Evolutionary conservation across 2,329 filamentous ascomycete genomes (phyloP), one percentile per base, ranked within the genome.

Genomic region (Epichloe sibirici): DNA sequence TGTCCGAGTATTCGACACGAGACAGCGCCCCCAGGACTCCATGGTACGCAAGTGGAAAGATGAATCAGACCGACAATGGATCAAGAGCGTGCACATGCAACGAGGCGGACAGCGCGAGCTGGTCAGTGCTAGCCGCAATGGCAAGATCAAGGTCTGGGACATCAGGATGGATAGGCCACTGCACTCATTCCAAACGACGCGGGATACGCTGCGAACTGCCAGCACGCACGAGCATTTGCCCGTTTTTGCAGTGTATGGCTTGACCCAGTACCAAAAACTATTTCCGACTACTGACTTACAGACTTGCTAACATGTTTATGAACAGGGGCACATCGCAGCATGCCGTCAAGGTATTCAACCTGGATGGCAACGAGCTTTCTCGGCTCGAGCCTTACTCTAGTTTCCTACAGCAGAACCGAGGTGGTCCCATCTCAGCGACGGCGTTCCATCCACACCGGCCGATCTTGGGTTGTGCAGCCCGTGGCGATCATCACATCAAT

Each of bases 41-140:
- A 96, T 97, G 90, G 86, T 96, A 52, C 88, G 87, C 69, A 90
- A 91, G 59, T 98, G 93, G 91, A 93, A 94, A 65, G 89, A 96
- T 62, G 91, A 97, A 63, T 70, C 72, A 11, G 79, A 82, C 61
- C 83, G 85, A 55, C 88, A 94, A 61, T 98, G 93, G 93, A 85
- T 98, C 67, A 90, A 90, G 62, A 93, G 88, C 59, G 89, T 95
- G 13, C 93, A 97, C 65, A 90, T 98, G 81, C 93, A 98, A 69
- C 86, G 93, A 44, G 93, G 93, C 55, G 93, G 93, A 2, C 83
- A 95, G 68, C 79, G 93, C 54, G 93, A 98, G 68, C 78, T 98
- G 43, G 76, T 98, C 51, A 91, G 86, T 44, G 93, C 90, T 21
- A 94, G 90, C 64, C 82, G 89, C 46, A 93, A 95, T 63, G 93